phyloP scores from a whole-genome alignment of 2,329 filamentous ascomycete genomes.

The Mariannaea elegans region DNA sequence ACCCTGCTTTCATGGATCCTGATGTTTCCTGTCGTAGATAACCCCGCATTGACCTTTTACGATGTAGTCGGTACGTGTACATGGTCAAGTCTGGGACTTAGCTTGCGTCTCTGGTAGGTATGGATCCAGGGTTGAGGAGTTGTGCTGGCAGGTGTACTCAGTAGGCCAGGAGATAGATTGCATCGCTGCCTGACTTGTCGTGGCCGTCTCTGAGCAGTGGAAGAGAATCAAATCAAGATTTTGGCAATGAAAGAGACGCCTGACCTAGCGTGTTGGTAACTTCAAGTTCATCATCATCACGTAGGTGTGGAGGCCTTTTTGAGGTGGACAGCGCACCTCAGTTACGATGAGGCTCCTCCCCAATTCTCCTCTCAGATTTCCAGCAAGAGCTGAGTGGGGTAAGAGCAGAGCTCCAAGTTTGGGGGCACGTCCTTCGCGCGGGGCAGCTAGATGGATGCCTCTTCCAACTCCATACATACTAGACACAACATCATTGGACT shows the following conservation, averaged over 20 bases:
- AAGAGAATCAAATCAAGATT: neutral
- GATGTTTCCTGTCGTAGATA: constrained; percentile 3
- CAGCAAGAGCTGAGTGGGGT: constrained; percentile 8
- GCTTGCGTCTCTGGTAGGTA: constrained; percentile 6
- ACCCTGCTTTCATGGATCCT: constrained; percentile 10
- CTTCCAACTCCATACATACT: no score
- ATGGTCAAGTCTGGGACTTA: neutral
- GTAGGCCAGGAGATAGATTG: neutral
- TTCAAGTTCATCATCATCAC: no score
- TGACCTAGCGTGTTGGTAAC: neutral
- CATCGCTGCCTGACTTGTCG: constrained; percentile 20
- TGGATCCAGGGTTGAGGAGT: constrained; percentile 5
- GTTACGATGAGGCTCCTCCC: neutral
- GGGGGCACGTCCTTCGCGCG: constrained; percentile 13
- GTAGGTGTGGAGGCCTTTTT: neutral
- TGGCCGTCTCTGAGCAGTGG: neutral
- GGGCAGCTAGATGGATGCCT: neutral
- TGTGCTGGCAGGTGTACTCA: constrained; percentile 6
- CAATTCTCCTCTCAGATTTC: neutral
- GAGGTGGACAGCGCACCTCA: neutral
- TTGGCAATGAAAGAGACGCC: neutral
- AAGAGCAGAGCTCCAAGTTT: constrained; percentile 8
- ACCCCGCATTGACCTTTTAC: constrained; percentile 15
- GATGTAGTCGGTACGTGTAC: neutral
- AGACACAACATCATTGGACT: neutral